These are phyloP conservation scores for Agaricales sp. DNA, from an alignment of 1,284 basidiomycete genomes.

Conservation along the genomic window DNA sequence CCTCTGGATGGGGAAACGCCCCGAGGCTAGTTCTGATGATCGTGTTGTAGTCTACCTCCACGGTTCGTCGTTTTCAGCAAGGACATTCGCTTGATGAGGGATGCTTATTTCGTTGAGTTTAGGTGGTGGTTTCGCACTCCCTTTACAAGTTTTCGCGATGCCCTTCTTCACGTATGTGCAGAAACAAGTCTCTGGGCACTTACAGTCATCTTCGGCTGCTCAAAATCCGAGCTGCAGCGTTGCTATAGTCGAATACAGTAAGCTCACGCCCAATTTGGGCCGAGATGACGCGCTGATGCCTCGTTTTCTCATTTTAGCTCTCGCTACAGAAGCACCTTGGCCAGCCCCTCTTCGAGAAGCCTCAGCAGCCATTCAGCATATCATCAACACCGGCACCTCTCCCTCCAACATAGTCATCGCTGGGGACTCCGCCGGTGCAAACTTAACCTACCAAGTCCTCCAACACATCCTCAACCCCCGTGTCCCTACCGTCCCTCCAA, in stretches of 20 bases:
- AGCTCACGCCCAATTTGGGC: not conserved
- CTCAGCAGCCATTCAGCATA: not conserved
- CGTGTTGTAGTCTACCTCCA: not conserved
- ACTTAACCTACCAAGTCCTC: not conserved
- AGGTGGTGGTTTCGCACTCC: not conserved
- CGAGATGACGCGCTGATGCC: no score
- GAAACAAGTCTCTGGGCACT: not conserved
- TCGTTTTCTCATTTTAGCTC: not conserved
- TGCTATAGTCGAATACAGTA: not conserved
- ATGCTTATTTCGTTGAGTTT: no score
- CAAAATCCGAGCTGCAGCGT: not conserved
- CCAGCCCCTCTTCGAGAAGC: not conserved
- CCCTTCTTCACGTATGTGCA: not conserved
- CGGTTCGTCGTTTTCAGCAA: not conserved
- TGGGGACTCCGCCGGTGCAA: constrained; percentile 2
- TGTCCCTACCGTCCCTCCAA: not conserved
- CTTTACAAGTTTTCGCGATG: not conserved
- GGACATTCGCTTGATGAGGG: not conserved
- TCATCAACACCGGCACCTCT: not conserved
- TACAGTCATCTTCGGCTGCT: no score
- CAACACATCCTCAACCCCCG: constrained; percentile 1
- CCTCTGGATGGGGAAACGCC: not conserved
- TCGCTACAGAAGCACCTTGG: not conserved
- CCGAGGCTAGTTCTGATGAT: not conserved
- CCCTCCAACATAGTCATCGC: not conserved